These are phyloP conservation scores for Solanum megistacrolobum DNA, from an alignment of 257 asterid genomes.

Conservation along the genomic window DNA sequence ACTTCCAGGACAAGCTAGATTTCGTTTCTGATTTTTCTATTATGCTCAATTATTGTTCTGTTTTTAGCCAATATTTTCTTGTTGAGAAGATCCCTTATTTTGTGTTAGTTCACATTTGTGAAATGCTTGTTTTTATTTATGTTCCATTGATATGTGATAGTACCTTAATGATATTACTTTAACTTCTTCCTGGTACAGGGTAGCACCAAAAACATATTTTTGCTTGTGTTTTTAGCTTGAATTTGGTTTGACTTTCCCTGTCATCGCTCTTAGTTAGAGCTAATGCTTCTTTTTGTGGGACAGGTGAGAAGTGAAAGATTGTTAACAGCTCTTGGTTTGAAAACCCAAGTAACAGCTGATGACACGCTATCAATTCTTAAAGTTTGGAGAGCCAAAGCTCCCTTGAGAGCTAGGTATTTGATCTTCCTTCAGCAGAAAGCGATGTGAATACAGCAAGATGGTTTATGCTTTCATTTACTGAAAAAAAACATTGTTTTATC, in stretches of 20 bases:
- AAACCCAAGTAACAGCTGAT: slow-evolving; percentile 4
- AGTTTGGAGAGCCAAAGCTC: slow-evolving; percentile 3
- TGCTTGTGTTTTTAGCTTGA: background rate
- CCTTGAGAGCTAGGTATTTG: slow-evolving; percentile 1
- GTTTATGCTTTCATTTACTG: background rate
- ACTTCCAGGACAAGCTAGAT: background rate
- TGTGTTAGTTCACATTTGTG: background rate
- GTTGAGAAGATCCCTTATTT: background rate
- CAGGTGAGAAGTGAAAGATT: slow-evolving; percentile 9
- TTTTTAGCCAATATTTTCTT: background rate
- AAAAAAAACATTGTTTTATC: background rate
- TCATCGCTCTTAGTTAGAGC: background rate
- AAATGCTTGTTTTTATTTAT: background rate
- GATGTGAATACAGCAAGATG: background rate
- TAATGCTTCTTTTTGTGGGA: background rate
- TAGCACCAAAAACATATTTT: background rate
- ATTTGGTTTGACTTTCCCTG: background rate
- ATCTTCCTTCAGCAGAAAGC: background rate
- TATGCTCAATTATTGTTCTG: background rate
- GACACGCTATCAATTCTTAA: background rate
- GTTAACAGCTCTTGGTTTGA: slow-evolving; percentile 3
- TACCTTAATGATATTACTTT: background rate
- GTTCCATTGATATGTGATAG: background rate
- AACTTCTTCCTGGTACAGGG: background rate
- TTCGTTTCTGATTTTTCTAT: background rate